A percentile compares a stretch with the other conserved stretches of the same genome.
Conservation (phyloP, 768 basidiomycete genomes). For the Xerocomellus intermedius region DNA sequence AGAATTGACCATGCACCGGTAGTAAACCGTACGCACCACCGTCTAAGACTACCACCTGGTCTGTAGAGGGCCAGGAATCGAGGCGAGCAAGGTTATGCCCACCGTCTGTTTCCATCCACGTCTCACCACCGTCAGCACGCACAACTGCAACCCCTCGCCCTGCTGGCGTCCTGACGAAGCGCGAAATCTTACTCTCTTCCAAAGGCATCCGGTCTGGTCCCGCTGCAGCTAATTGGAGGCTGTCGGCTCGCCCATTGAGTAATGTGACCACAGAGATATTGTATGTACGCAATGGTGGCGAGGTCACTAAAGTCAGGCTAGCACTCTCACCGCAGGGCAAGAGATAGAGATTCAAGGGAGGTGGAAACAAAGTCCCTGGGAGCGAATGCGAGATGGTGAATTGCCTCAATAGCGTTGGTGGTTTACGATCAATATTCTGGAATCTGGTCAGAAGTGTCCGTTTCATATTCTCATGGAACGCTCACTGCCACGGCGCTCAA, state of each 20-base stretch:
- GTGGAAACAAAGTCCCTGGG: slow-evolving; percentile 45
- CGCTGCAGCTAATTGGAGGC: slow-evolving; percentile 45
- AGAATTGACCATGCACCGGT: background rate
- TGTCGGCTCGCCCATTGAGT: slow-evolving; percentile 57
- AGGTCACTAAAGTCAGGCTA: slow-evolving; percentile 58
- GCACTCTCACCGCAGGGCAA: slow-evolving; percentile 46
- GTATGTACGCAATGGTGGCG: slow-evolving; percentile 63
- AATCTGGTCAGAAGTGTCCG: slow-evolving; percentile 4
- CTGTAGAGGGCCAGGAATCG: slow-evolving; percentile 53
- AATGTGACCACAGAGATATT: slow-evolving; percentile 57
- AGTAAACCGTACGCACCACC: slow-evolving; percentile 44
- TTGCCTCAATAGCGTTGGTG: slow-evolving; percentile 77
- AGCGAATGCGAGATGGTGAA: slow-evolving; percentile 69
- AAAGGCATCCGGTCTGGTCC: slow-evolving; percentile 38
- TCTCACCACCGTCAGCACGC: slow-evolving; percentile 59
- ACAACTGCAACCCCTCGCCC: slow-evolving; percentile 72
- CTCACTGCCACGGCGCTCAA: slow-evolving; percentile 73
- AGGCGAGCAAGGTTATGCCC: slow-evolving; percentile 49
- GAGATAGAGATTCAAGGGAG: slow-evolving; percentile 52
- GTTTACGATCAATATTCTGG: slow-evolving; percentile 86
- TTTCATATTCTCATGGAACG: background rate
- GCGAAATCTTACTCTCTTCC: slow-evolving; percentile 54
- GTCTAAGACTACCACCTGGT: slow-evolving; percentile 69
- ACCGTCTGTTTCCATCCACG: slow-evolving; percentile 53
- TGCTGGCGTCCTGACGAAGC: slow-evolving; percentile 76